Evolutionary conservation across 768 basidiomycete species (phyloP).

Genomic region (Rhizopogon rudus): DNA sequence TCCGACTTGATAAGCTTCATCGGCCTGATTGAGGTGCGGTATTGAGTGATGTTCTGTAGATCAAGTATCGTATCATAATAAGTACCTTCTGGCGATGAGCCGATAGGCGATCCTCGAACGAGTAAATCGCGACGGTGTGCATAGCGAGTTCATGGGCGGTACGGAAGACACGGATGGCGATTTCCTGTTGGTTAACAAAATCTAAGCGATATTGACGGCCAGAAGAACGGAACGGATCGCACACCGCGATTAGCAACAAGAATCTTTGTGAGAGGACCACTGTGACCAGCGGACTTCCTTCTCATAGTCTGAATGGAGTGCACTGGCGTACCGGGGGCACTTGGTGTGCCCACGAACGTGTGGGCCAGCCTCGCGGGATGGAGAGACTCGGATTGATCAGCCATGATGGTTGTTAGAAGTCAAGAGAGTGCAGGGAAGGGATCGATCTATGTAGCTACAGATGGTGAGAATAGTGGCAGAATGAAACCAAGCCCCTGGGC

Average conservation of each 20-base stretch:
- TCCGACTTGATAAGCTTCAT: conserved; percentile 98
- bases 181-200: conserved; percentile 61
- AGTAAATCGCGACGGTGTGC: conserved; percentile 99
- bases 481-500: background rate
- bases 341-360: conserved; percentile 71
- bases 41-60: conserved; percentile 24
- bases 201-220: conserved; percentile 3
- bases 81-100: conserved; percentile 95
- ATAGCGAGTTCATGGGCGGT: conserved; percentile 98
- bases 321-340: conserved; percentile 78
- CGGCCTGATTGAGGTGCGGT: conserved; percentile 52
- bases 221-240: conserved; percentile 26
- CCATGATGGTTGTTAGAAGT: conserved; percentile 19
- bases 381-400: conserved; percentile 31
- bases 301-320: conserved; percentile 91
- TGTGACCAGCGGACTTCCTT: conserved; percentile 85
- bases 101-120: conserved; percentile 91
- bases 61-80: conserved; percentile 7
- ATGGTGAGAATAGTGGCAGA: background rate
- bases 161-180: conserved; percentile 97
- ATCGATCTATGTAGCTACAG: background rate
- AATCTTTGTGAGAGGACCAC: conserved; percentile 86
- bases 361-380: conserved; percentile 72
- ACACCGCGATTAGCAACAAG: conserved; percentile 91
- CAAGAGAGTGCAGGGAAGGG: conserved; percentile 10